A percentile compares a stretch with the other conserved stretches of the same genome.
phyloP scores from a whole-genome alignment of 1,284 basidiomycete species.

The Tremellales sp. region DNA sequence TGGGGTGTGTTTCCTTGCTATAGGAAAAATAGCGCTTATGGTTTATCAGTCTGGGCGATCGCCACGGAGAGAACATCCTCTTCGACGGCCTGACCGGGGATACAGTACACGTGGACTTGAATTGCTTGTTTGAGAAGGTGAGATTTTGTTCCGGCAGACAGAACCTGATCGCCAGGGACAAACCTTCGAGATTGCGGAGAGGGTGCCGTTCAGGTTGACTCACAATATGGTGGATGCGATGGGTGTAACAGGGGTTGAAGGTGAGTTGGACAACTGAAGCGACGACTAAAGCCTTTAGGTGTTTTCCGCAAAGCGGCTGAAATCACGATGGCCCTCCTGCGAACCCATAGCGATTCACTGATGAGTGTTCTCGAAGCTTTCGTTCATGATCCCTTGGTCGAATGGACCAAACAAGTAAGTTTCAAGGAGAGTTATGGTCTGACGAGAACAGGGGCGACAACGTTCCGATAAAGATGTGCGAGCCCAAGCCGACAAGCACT shows the following conservation, averaged over 20 bases:
- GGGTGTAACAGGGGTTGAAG: slow-evolving; percentile 91
- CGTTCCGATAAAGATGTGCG: slow-evolving; percentile 49
- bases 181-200: slow-evolving; percentile 82
- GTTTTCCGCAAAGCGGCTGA: slow-evolving; percentile 91
- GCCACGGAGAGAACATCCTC: slow-evolving; percentile 96
- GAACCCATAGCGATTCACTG: slow-evolving; percentile 87
- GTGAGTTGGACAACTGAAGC: slow-evolving; percentile 44
- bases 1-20: slow-evolving; percentile 63
- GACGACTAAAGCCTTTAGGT: slow-evolving; percentile 52
- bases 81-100: slow-evolving; percentile 87
- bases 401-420: slow-evolving; percentile 73
- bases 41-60: slow-evolving; percentile 76
- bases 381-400: slow-evolving; percentile 93
- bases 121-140: slow-evolving; percentile 95
- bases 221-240: slow-evolving; percentile 91
- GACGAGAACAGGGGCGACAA: slow-evolving; percentile 15
- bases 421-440: not conserved
- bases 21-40: not conserved
- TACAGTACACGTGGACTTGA: slow-evolving; percentile 95
- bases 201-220: slow-evolving; percentile 92
- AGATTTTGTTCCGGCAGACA: slow-evolving; percentile 6
- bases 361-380: slow-evolving; percentile 98
- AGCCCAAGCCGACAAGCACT: slow-evolving; percentile 64
- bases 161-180: slow-evolving; percentile 61
- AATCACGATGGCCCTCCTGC: slow-evolving; percentile 80